Evolutionary conservation across 2,329 filamentous ascomycete genomes (phyloP).

Genomic region (Xylaria sp.): DNA sequence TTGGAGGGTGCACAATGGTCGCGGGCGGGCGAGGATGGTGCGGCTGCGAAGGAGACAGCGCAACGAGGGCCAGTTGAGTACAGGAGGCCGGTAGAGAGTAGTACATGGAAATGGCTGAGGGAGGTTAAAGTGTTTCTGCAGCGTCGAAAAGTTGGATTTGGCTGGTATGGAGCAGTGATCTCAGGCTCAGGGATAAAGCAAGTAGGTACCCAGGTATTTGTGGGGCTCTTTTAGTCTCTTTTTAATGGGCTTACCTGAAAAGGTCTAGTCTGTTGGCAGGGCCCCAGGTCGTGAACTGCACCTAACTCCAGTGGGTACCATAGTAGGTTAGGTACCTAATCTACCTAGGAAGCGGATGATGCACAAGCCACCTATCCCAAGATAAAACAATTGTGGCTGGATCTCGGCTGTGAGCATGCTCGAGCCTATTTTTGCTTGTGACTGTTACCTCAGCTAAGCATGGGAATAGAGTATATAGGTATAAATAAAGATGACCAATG

Average conservation of each 20-base stretch:
- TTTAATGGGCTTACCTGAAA: neutral
- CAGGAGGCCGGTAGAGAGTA: constrained; percentile 24
- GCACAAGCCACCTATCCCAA: constrained; percentile 26
- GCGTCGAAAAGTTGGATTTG: constrained; percentile 48
- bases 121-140: constrained; percentile 43
- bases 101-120: constrained; percentile 41
- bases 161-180: constrained; percentile 43
- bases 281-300: no score
- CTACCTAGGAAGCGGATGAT: neutral
- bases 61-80: constrained; percentile 37
- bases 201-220: constrained; percentile 30
- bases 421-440: neutral
- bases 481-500: neutral
- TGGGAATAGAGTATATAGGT: neutral
- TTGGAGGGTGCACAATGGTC: constrained; percentile 38
- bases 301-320: no score
- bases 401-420: constrained; percentile 17
- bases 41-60: constrained; percentile 27
- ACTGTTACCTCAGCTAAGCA: neutral
- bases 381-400: constrained; percentile 28
- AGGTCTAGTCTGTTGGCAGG: neutral
- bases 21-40: constrained; percentile 37
- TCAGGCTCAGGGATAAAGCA: constrained; percentile 40
- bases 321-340: no score
- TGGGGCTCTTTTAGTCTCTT: neutral